Evolutionary conservation across 805 yeast species (phyloP).

Genomic region (Candida ulmi): DNA sequence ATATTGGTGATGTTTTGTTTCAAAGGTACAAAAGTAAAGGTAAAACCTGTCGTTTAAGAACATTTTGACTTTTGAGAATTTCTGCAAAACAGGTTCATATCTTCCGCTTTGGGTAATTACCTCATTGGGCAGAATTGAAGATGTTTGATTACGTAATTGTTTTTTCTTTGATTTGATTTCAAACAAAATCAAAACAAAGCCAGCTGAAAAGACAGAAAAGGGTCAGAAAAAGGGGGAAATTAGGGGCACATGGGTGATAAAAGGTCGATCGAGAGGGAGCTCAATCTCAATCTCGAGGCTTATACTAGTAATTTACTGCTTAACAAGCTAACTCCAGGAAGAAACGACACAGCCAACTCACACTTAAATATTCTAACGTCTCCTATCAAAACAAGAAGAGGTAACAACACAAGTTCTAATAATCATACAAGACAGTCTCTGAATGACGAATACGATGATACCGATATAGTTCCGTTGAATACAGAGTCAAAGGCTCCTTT

Average conservation of each 20-base stretch:
- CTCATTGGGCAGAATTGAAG: too few species aligned
- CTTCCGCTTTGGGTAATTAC: too few species aligned
- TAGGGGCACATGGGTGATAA: slow-evolving; percentile 1
- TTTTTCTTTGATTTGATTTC: too few species aligned
- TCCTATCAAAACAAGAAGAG: slow-evolving; percentile 17
- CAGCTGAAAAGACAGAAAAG: too few species aligned
- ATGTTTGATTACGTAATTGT: too few species aligned
- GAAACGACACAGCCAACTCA: slow-evolving; percentile 2
- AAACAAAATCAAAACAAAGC: background rate
- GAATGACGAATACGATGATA: slow-evolving; percentile 11
- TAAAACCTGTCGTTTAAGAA: too few species aligned
- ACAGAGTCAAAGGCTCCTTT: slow-evolving; percentile 17
- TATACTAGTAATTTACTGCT: slow-evolving; percentile 15
- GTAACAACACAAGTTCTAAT: slow-evolving; percentile 6
- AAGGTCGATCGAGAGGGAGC: slow-evolving; percentile 5
- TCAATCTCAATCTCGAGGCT: slow-evolving; percentile 11
- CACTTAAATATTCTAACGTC: slow-evolving; percentile 15
- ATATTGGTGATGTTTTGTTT: too few species aligned
- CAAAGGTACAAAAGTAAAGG: too few species aligned
- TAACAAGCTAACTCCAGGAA: slow-evolving; percentile 18
- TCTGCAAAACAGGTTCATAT: too few species aligned
- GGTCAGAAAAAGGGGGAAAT: background rate
- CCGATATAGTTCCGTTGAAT: slow-evolving; percentile 13
- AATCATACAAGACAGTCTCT: background rate
- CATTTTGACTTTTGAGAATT: too few species aligned